Evolutionary conservation across 306 rosid genomes (phyloP), one percentile per base, ranked within the genome.

Genomic region (Vigna unguiculata): DNA sequence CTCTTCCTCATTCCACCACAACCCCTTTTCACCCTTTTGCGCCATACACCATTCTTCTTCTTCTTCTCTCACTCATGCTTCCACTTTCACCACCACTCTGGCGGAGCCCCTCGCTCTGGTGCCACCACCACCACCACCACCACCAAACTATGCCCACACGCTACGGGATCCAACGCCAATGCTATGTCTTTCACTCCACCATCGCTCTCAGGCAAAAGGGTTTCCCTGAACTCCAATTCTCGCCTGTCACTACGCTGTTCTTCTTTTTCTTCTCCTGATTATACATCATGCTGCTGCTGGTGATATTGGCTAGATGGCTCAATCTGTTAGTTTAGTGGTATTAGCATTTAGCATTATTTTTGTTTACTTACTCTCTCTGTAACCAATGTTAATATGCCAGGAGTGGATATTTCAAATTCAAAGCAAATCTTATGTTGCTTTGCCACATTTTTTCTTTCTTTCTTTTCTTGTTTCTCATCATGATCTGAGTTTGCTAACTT

Each of bases 221-320:
- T 76, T 62, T 6, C 52, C 2, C 41, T 75, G 71, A 81, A 75
- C 63, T 74, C 61, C 78, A 81, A 70, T 83, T 77, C 36, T 68
- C 69, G 76, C 52, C 34, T 58, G 43, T 69, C 59, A 76, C 61
- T 71, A 11, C 82, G 77, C 67, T 66, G 73, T 48, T 76, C 70
- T 48, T 76, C 10, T 72, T 71, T 64, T 63, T 78, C 82, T 7
- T 16, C 81, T 71, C 67, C 45, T 87, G 84, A 84, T 77, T 86
- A 9, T 83, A 28, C 32, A 62, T 80, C 48, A 1, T 86, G 77
- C 55, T 67, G 11, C 4, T 81, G 86, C 25, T 72, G 88, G 93
- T 91, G 97, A 87, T 91, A 89, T 89, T 91, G 96, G 96, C 96
- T 85, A 82, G 85, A 88, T 86, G 96, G 96, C 96, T 91, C 96